Evolutionary conservation across 441 rosid species (phyloP), one percentile per base, ranked within the genome.

Genomic region (Hura crepitans): DNA sequence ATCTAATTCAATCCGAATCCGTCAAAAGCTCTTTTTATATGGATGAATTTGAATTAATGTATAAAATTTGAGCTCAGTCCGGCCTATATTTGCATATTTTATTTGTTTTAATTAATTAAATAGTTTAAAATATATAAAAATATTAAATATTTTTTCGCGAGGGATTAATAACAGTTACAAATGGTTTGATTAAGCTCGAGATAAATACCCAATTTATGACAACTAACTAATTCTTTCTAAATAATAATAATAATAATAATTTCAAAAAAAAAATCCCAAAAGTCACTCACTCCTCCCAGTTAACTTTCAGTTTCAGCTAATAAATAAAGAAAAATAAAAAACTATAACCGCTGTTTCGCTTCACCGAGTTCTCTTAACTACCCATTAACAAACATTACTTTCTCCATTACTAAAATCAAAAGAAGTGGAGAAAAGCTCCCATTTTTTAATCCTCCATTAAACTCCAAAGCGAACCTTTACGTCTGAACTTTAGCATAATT

Each of bases 341-440:
- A 31, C 20, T 8, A 30, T 61, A 67, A 51, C 66, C 56, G 60
- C 61, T 54, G n/a, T 35, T 47, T 64, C 28, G 30, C 67, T 67
- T 67, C 61, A 54, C 67, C 12, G 42, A 50, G 13, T 67, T 60
- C 56, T 61, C 43, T 59, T 51, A 67, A 73, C 67, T 53, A 39
- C 76, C 72, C 72, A 60, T 56, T 61, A 54, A 49, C 70, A 28
- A 54, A 56, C 72, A 39, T 15, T 61, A 31, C 30, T 50, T 35
- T 42, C 46, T 50, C 57, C 55, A 64, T 15, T 57, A 15, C 17
- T 28, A 23, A 20, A 63, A 46, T 10, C 6, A 45, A 14, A 64
- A 42, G 2, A 4, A 37, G 8, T 0, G 8, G 7, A 62, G n/a
- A 22, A 61, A 28, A 50, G 10, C 58, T 55, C 59, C 59, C 59